Conservation (phyloP, 2,329 filamentous ascomycete species). For the Penicillium aurantiogriseum region DNA sequence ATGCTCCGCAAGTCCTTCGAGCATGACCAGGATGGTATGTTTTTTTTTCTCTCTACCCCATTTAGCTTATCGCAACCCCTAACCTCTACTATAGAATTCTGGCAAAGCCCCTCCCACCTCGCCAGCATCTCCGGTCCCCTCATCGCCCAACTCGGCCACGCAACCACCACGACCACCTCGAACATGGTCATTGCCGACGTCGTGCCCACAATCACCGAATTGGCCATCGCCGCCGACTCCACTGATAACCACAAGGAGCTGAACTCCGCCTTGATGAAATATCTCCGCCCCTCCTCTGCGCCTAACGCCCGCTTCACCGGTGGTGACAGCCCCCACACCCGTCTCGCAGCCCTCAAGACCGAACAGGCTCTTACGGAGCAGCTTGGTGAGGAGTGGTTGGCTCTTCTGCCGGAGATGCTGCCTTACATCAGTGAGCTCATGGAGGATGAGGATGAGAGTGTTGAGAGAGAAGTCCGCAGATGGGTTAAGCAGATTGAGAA, state of each 20-base stretch:
- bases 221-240: conserved; percentile 77
- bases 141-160: conserved; percentile 62
- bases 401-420: conserved; percentile 89
- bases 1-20: conserved; percentile 75
- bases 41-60: background rate
- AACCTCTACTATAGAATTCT: conserved; percentile 62
- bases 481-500: conserved; percentile 92
- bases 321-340: conserved; percentile 65
- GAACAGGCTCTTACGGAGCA: conserved; percentile 76
- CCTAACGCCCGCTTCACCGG: conserved; percentile 29
- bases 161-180: conserved; percentile 38
- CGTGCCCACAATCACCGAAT: conserved; percentile 72
- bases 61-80: background rate
- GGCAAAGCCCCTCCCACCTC: conserved; percentile 90
- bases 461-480: conserved; percentile 82
- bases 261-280: conserved; percentile 73
- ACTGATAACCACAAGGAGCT: conserved; percentile 88
- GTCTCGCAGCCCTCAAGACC: conserved; percentile 77
- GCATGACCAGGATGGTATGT: conserved; percentile 76
- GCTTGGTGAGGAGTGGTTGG: conserved; percentile 90
- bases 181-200: conserved; percentile 55
- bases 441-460: conserved; percentile 92
- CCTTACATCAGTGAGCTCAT: conserved; percentile 93
- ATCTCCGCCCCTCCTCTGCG: conserved; percentile 61
- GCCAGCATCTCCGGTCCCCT: conserved; percentile 67